A percentile compares a stretch with the other conserved stretches of the same genome.
These are phyloP conservation scores for Phytopythium boreale DNA, from an alignment of 352 stramenopile genomes.

Conservation along the genomic window DNA sequence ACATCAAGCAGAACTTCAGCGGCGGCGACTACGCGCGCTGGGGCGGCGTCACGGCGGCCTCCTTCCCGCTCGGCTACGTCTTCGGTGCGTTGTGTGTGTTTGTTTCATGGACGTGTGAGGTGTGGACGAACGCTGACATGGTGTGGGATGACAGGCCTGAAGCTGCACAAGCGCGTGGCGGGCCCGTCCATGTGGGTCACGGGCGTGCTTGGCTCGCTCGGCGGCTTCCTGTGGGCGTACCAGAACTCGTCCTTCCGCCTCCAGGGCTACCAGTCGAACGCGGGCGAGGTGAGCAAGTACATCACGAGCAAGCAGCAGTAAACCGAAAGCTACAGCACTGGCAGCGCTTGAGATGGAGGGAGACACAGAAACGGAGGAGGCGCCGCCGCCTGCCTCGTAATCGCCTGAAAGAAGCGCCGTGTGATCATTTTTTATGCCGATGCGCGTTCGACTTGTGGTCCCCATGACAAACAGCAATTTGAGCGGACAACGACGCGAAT, in stretches of 20 bases:
- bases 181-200: slow-evolving; percentile 76
- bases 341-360: background rate
- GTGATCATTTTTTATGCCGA: background rate
- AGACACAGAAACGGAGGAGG: background rate
- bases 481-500: background rate
- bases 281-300: slow-evolving; percentile 60
- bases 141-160: slow-evolving; percentile 25
- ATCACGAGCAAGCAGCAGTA: slow-evolving; percentile 39
- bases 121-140: background rate
- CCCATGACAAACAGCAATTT: background rate
- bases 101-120: background rate
- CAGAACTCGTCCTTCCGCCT: slow-evolving; percentile 82
- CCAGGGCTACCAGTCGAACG: slow-evolving; percentile 67
- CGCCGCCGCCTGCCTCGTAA: background rate
- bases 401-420: slow-evolving; percentile 1
- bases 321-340: background rate
- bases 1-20: slow-evolving; percentile 71
- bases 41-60: slow-evolving; percentile 52
- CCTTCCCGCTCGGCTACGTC: slow-evolving; percentile 74
- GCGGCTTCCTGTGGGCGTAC: slow-evolving; percentile 76
- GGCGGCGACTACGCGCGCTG: slow-evolving; percentile 61
- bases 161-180: slow-evolving; percentile 59
- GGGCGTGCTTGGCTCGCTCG: slow-evolving; percentile 67
- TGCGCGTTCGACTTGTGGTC: background rate
- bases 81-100: slow-evolving; percentile 43